A percentile compares a stretch with the other conserved stretches of the same genome.
phyloP scores from a whole-genome alignment of 768 basidiomycete genomes.

The Kwoniella dejecticola region DNA sequence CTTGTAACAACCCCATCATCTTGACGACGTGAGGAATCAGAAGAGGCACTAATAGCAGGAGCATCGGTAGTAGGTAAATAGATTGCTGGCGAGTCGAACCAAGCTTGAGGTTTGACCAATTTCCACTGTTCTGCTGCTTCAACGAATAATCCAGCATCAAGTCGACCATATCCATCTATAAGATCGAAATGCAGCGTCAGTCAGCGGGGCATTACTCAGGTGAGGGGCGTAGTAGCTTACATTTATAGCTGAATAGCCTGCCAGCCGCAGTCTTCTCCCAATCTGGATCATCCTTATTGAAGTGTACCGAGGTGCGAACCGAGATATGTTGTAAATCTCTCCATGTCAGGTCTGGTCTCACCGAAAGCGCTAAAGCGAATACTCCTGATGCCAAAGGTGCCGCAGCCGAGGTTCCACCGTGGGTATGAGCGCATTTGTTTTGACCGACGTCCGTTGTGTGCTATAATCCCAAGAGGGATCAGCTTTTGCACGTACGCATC shows the following conservation, averaged over 20 bases:
- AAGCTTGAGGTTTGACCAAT: constrained; percentile 89
- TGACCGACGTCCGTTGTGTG: constrained; percentile 92
- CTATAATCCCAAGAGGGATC: constrained; percentile 58
- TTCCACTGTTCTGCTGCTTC: constrained; percentile 78
- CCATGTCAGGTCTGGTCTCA: constrained; percentile 93
- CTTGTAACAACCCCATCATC: constrained; percentile 13
- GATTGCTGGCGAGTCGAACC: constrained; percentile 75
- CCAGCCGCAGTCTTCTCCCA: constrained; percentile 83
- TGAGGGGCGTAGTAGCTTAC: constrained; percentile 18
- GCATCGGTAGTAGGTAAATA: constrained; percentile 38
- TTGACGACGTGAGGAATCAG: constrained; percentile 5
- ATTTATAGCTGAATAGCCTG: constrained; percentile 80
- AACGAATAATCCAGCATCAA: constrained; percentile 81
- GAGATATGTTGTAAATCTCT: constrained; percentile 91
- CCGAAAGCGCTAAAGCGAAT: constrained; percentile 84
- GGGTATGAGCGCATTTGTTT: constrained; percentile 73
- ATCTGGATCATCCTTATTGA: constrained; percentile 88
- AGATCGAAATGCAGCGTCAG: background rate
- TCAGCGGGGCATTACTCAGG: background rate
- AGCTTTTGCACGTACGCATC: background rate
- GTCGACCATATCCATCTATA: constrained; percentile 78
- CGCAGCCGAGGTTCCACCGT: constrained; percentile 97
- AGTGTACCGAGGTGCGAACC: constrained; percentile 70
- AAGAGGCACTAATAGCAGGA: constrained; percentile 14
- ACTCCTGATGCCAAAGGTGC: constrained; percentile 96